phyloP scores from a whole-genome alignment of 1,284 basidiomycete species.

The Rhodotorula sp. region DNA sequence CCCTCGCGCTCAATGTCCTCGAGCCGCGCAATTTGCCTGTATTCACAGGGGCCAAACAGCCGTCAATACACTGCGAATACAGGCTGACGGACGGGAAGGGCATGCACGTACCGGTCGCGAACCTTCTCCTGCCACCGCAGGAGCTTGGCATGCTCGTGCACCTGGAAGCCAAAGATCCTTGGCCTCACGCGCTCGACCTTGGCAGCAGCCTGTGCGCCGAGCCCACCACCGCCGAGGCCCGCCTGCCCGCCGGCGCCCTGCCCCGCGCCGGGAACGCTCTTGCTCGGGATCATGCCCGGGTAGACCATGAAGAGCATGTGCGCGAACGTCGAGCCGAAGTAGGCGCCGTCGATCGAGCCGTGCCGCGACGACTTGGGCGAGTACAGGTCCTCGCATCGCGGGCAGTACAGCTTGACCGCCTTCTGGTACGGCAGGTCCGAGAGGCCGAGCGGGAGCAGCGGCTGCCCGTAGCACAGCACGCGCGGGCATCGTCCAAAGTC shows the following conservation, averaged over 20 bases:
- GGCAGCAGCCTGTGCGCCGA: constrained; percentile 60
- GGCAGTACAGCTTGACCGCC: constrained; percentile 94
- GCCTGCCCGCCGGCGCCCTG: constrained; percentile 47
- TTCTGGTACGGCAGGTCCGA: constrained; percentile 94
- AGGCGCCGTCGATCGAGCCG: constrained; percentile 92
- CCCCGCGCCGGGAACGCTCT: constrained; percentile 61
- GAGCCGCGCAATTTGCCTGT: constrained; percentile 54
- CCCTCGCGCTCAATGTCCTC: constrained; percentile 50
- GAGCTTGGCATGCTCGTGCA: constrained; percentile 87
- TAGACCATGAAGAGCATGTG: constrained; percentile 95
- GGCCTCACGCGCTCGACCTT: constrained; percentile 88
- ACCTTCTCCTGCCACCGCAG: constrained; percentile 90
- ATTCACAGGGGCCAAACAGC: background rate
- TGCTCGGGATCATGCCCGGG: constrained; percentile 82
- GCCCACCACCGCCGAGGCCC: constrained; percentile 42
- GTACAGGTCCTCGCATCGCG: constrained; percentile 94
- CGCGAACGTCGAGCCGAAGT: constrained; percentile 92
- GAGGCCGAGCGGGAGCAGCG: constrained; percentile 90
- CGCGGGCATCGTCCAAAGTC: constrained; percentile 96
- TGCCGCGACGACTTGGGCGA: constrained; percentile 91
- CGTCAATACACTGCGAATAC: background rate
- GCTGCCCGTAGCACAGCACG: constrained; percentile 86
- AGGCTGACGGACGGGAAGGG: background rate
- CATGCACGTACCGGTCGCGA: constrained; percentile 58
- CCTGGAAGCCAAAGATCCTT: constrained; percentile 90